phyloP scores from a whole-genome alignment of 2,329 filamentous ascomycete species.

The Ophiostoma triangulosporum region DNA sequence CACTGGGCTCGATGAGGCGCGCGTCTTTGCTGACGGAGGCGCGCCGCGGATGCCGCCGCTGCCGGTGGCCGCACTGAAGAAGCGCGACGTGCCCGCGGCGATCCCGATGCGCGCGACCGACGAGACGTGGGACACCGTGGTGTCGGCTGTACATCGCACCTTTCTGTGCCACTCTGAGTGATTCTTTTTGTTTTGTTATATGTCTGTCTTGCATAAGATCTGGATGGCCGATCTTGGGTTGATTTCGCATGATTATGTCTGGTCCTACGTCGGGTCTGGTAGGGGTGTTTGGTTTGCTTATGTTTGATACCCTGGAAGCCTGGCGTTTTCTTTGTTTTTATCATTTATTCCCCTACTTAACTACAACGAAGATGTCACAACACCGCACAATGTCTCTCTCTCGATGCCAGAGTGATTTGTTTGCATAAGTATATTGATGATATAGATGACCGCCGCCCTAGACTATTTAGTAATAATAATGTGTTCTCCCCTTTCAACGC shows the following conservation, averaged over 20 bases:
- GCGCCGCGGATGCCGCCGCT: neutral
- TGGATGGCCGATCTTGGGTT: neutral
- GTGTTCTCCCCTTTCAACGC: neutral
- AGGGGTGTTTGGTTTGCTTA: neutral
- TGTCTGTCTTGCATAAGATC: neutral
- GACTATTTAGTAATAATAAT: neutral
- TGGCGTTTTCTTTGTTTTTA: neutral
- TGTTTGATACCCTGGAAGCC: neutral
- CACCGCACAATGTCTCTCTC: too few relatives aligned
- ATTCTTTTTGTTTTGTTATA: neutral
- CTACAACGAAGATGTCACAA: too few relatives aligned
- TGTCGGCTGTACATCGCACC: neutral
- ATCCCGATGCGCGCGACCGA: neutral
- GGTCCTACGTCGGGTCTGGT: too few relatives aligned
- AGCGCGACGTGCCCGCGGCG: neutral
- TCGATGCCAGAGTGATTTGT: neutral
- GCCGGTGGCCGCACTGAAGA: neutral
- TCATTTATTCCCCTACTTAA: too few relatives aligned
- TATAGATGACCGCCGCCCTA: neutral
- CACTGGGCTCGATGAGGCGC: conserved; percentile 1
- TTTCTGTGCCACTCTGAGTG: neutral
- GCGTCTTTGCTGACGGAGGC: neutral
- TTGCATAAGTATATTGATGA: neutral
- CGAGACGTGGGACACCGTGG: neutral
- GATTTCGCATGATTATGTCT: too few relatives aligned